phyloP scores from a whole-genome alignment of 345 rosid species.

The Toxicodendron radicans region DNA sequence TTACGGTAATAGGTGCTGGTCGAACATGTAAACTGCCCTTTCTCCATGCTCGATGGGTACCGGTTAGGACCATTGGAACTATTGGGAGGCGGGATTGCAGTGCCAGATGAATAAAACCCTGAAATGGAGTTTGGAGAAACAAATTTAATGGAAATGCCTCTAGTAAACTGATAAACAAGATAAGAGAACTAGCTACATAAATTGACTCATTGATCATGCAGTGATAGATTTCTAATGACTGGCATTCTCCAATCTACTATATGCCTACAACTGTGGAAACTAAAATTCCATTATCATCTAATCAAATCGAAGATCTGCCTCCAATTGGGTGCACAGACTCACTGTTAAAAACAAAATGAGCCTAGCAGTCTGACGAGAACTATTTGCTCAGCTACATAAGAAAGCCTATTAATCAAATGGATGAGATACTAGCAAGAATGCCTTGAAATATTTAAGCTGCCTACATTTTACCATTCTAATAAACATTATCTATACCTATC shows the following conservation, averaged over 20 bases:
- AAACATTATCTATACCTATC: not conserved
- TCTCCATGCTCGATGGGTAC: constrained; percentile 63
- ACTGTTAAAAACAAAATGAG: not conserved
- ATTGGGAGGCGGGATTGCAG: constrained; percentile 47
- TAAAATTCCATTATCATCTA: not conserved
- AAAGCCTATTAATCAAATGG: not conserved
- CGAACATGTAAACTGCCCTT: constrained; percentile 54
- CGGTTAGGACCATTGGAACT: constrained; percentile 47
- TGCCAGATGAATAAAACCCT: constrained; percentile 64
- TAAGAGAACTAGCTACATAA: not conserved
- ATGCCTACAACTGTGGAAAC: not conserved
- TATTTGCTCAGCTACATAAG: not conserved
- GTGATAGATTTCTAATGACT: not conserved
- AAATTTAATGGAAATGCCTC: not conserved
- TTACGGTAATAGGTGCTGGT: constrained; percentile 52
- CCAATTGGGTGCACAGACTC: not conserved
- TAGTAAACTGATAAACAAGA: not conserved
- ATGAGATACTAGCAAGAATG: too few relatives aligned
- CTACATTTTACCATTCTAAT: not conserved
- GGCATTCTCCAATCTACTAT: not conserved
- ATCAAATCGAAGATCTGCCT: not conserved
- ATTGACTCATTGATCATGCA: not conserved
- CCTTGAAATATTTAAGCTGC: not conserved
- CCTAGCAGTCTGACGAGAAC: not conserved
- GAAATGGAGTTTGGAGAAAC: constrained; percentile 15